A percentile compares a stretch with the other conserved stretches of the same genome.
phyloP scores from a whole-genome alignment of 2,329 filamentous ascomycete species.

The Arthroderma sp. region DNA sequence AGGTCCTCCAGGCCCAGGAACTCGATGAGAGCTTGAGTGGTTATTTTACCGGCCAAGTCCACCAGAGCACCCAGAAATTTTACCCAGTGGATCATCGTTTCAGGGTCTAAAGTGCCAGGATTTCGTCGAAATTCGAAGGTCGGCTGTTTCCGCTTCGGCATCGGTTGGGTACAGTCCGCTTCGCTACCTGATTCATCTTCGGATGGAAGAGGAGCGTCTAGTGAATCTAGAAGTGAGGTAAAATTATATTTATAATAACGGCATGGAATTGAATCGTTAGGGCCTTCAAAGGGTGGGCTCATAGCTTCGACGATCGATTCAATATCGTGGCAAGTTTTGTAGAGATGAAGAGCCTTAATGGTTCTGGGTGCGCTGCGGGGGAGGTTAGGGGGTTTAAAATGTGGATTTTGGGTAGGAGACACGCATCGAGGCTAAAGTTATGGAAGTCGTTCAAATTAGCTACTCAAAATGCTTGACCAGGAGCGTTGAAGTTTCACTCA shows the following conservation, averaged over 20 bases:
- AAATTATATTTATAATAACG: conserved; percentile 11
- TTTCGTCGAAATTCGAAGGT: conserved; percentile 11
- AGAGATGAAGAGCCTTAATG: conserved; percentile 8
- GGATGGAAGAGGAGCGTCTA: not conserved
- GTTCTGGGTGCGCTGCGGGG: conserved; percentile 1
- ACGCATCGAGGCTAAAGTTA: conserved; percentile 3
- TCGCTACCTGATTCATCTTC: not conserved
- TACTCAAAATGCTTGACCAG: not conserved
- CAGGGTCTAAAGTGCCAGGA: conserved; percentile 8
- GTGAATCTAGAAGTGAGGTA: conserved; percentile 9
- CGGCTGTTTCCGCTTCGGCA: conserved; percentile 7
- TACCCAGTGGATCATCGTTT: conserved; percentile 10
- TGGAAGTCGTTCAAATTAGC: not conserved
- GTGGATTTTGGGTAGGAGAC: conserved; percentile 6
- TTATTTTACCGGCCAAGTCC: conserved; percentile 8
- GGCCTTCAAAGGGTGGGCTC: conserved; percentile 5
- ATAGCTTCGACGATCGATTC: conserved; percentile 8
- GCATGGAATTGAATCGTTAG: not conserved
- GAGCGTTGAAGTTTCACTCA: not conserved
- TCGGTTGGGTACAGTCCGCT: not conserved
- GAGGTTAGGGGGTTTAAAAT: conserved; percentile 9
- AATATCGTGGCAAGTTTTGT: conserved; percentile 10
- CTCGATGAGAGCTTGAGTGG: conserved; percentile 3
- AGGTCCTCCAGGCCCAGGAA: conserved; percentile 9
- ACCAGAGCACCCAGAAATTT: conserved; percentile 8